Evolutionary conservation across 305 asterid species (phyloP), one percentile per base, ranked within the genome.

Genomic region (Rubia peregrina): DNA sequence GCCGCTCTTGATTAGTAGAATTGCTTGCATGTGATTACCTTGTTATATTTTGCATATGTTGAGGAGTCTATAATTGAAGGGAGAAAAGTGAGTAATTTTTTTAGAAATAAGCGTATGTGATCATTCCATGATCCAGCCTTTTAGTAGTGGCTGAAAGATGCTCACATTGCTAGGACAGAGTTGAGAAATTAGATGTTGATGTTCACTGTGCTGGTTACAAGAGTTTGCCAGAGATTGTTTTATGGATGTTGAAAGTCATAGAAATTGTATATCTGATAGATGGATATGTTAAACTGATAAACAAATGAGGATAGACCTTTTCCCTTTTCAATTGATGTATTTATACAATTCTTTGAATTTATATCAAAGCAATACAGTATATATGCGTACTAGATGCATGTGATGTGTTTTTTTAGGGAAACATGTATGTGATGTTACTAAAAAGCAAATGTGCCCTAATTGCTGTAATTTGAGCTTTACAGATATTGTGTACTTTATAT

Each of bases 1-100:
- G 80, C 98, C 65, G 96, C 98, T 10, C 85, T 93, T 38, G 98
- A 90, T 81, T 93, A 85, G 80, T 59, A 65, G 67, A 71, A 22
- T 30, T 60, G 9, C n/a, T 33, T 67, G 22, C 44, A 46, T 67
- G 26, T 59, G 63, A n/a, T 60, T 44, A 48, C 53, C 71, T 57
- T 42, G 44, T 41, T 56, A 38, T 51, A 16, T 65, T 67, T 71
- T 46, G 75, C 22, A 63, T 61, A 51, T 72, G 33, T 62, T 21
- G 53, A 72, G 48, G 75, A 16, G 42, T 62, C 61, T 12, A 36
- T 19, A 46, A 22, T 46, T 44, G 33, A 48, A 61, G 51, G 16
- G 17, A 24, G 24, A 19, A 51, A 26, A 33, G 38, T 24, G 19
- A 38, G 43, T 30, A 26, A n/a, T n/a, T n/a, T n/a, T 51, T 16